phyloP scores from a whole-genome alignment of 2,329 filamentous ascomycete genomes.

The Rhinocladiella mackenziei region DNA sequence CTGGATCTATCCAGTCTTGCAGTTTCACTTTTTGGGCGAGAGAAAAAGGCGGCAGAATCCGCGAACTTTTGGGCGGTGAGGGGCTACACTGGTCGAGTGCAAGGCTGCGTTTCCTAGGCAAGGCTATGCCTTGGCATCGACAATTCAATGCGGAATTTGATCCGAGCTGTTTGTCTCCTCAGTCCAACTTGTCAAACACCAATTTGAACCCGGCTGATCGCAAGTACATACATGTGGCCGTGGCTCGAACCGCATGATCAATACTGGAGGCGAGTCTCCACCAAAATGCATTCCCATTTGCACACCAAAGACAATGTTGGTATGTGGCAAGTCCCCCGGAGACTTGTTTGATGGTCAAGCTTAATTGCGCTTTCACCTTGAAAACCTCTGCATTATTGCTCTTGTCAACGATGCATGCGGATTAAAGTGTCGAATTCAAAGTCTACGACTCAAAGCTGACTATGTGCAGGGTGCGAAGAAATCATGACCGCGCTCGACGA shows the following conservation, averaged over 20 bases:
- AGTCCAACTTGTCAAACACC: not conserved
- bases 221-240: slow-evolving; percentile 27
- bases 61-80: slow-evolving; percentile 20
- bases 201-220: not conserved
- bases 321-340: slow-evolving; percentile 52
- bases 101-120: slow-evolving; percentile 10
- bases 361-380: not conserved
- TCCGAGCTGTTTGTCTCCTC: not conserved
- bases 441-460: slow-evolving; percentile 11
- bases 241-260: slow-evolving; percentile 31
- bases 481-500: slow-evolving; percentile 92
- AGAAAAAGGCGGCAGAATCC: slow-evolving; percentile 22
- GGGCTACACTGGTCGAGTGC: slow-evolving; percentile 6
- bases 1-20: not conserved
- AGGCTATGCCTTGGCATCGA: slow-evolving; percentile 8
- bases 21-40: slow-evolving; percentile 1
- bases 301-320: slow-evolving; percentile 89
- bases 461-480: slow-evolving; percentile 77
- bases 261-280: slow-evolving; percentile 30
- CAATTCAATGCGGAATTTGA: slow-evolving; percentile 4
- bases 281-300: slow-evolving; percentile 88
- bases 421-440: no score
- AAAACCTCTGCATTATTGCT: not conserved
- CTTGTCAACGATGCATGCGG: no score
- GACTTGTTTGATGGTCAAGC: no score